Base-by-base conservation (phyloP, 1,284 basidiomycete species). In the Ganoderma sp. region DNA sequence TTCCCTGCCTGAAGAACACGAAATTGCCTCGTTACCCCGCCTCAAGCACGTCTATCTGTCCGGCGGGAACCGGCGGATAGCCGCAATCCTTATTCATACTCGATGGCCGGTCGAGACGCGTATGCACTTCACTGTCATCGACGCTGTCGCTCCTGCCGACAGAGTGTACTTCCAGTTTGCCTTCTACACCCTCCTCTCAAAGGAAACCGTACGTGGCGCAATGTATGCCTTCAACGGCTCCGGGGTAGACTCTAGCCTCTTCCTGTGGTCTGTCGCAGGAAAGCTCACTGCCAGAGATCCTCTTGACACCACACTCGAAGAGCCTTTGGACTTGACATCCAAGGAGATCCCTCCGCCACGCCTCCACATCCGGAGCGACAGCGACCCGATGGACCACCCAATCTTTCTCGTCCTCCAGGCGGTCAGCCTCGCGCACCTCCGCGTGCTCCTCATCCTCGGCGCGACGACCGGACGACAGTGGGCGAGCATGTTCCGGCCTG, bases 201-300 rank as follows among this genome's bases (percentile, higher is more conserved):
- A 57, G 17, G 22, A 25, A 39, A 64, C 63, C 15, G n/a, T 57
- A 12, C 41, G 56, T 39, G 15, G 22, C 22, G 32, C 42, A 1
- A 41, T 52, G 32, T 64, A 43, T n/a, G 25, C 54, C 15, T 32
- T 34, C 17, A 56, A 34, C 32, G 17, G 7, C 41, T 64, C 32
- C 39, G 54, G 17, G 25, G 41, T 32, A 25, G 52, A 25, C 4
- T 34, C n/a, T 54, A 64, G 45, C 45, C 42, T 34, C 54, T 28
- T 25, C 52, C 28, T 64, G 10, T 64, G 63, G 63, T 50, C 62
- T 10, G n/a, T 56, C 19, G 37, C 39, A 25, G 50, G 62, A n/a
- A 14, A 42, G n/a, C 1, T 52, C 12, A 52, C 48, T 25, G 22
- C 3, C 22, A 14, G 5, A 6, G 22, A 28, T 2, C 22, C 48